phyloP scores from a whole-genome alignment of 2,329 filamentous ascomycete genomes.

The Ophiognomonia clavigignenti-juglandacearum region DNA sequence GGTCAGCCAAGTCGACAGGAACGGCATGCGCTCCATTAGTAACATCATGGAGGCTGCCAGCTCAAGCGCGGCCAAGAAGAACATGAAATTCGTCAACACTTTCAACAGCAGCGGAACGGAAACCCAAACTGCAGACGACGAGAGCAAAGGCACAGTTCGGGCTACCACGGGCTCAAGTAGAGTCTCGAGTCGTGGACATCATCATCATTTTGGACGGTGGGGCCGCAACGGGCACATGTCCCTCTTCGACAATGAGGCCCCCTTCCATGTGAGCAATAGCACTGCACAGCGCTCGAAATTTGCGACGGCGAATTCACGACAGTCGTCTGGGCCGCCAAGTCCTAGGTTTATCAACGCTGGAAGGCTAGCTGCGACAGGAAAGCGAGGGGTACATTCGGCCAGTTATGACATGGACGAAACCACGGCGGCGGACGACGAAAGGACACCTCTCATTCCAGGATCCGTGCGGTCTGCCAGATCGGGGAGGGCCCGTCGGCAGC shows the following conservation, averaged over 20 bases:
- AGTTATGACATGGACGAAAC: conserved; percentile 79
- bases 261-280: conserved; percentile 55
- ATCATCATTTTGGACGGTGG: conserved; percentile 69
- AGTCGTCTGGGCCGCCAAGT: conserved; percentile 65
- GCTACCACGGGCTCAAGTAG: conserved; percentile 58
- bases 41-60: conserved; percentile 57
- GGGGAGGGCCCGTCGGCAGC: conserved; percentile 50
- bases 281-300: conserved; percentile 52
- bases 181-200: conserved; percentile 69
- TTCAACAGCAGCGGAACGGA: conserved; percentile 59
- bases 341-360: conserved; percentile 49
- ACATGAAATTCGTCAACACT: conserved; percentile 91
- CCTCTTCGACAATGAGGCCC: conserved; percentile 71
- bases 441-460: conserved; percentile 65
- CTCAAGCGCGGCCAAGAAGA: conserved; percentile 65
- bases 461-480: conserved; percentile 54
- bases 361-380: conserved; percentile 26
- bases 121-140: conserved; percentile 57
- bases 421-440: conserved; percentile 75
- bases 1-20: conserved; percentile 63
- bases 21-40: conserved; percentile 58
- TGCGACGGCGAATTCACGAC: conserved; percentile 49
- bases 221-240: conserved; percentile 67
- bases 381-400: conserved; percentile 56
- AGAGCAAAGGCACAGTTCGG: conserved; percentile 58